A percentile compares a stretch with the other conserved stretches of the same genome.
phyloP scores from a whole-genome alignment of 2,329 filamentous ascomycete species.

The Colletotrichum gigasporum region DNA sequence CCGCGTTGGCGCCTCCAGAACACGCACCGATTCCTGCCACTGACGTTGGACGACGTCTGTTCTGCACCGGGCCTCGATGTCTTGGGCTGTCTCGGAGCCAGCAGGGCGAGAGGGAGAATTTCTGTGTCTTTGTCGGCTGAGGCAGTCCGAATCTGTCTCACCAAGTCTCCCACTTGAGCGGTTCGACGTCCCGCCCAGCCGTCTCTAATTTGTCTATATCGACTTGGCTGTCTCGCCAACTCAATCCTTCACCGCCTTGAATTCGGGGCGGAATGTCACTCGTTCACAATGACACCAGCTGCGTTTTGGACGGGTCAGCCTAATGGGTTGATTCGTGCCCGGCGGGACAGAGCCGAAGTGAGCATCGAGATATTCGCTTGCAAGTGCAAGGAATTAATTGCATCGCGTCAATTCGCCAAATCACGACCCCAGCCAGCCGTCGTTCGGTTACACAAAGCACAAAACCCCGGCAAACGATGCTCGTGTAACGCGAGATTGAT shows the following conservation, averaged over 20 bases:
- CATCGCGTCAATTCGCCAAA: background rate
- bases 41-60: conserved; percentile 19
- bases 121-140: conserved; percentile 3
- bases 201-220: background rate
- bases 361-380: too few relatives aligned
- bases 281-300: background rate
- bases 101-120: conserved; percentile 1
- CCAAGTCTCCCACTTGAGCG: conserved; percentile 15
- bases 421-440: background rate
- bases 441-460: conserved; percentile 9
- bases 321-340: too few relatives aligned
- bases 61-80: conserved; percentile 19
- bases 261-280: background rate
- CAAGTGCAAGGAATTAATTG: too few relatives aligned
- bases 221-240: background rate
- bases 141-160: conserved; percentile 11
- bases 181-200: conserved; percentile 27
- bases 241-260: background rate
- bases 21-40: background rate
- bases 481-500: conserved; percentile 1
- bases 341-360: too few relatives aligned
- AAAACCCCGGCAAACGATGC: background rate
- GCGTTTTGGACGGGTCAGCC: too few relatives aligned
- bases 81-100: conserved; percentile 19
- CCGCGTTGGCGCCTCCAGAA: background rate